Conservation (phyloP, 768 basidiomycete genomes). For the Strobilomyces dryophilus region DNA sequence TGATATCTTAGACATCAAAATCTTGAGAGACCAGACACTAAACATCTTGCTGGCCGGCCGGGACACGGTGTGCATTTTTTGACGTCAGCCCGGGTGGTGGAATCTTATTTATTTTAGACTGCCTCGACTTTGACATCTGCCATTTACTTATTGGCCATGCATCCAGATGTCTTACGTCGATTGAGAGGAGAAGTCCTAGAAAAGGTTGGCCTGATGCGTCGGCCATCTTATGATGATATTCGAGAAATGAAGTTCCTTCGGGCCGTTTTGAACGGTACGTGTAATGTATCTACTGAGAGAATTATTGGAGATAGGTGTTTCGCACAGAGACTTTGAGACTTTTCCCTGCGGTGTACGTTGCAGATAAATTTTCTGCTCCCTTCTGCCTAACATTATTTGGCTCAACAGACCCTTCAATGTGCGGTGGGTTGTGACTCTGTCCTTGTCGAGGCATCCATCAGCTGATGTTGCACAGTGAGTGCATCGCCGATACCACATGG, state of each 20-base stretch:
- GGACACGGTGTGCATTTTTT: conserved; percentile 34
- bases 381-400: not conserved
- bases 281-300: not conserved
- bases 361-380: not conserved
- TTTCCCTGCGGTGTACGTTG: conserved; percentile 31
- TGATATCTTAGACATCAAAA: conserved; percentile 20
- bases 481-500: conserved; percentile 23
- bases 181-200: conserved; percentile 42
- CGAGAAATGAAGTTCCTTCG: conserved; percentile 40
- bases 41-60: conserved; percentile 44
- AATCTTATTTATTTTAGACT: conserved; percentile 30
- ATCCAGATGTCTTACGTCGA: conserved; percentile 37
- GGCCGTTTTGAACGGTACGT: conserved; percentile 42
- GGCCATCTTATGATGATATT: conserved; percentile 41
- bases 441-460: not conserved
- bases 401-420: conserved; percentile 31
- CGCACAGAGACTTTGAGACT: conserved; percentile 30
- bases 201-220: conserved; percentile 31
- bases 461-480: conserved; percentile 9
- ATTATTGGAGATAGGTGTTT: not conserved
- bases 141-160: conserved; percentile 43
- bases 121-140: conserved; percentile 41
- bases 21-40: conserved; percentile 40
- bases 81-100: not conserved
- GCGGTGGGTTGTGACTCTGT: conserved; percentile 17